A percentile compares a stretch with the other conserved stretches of the same genome.
phyloP scores from a whole-genome alignment of 495 filamentous ascomycete genomes.

The Collariella sp. region DNA sequence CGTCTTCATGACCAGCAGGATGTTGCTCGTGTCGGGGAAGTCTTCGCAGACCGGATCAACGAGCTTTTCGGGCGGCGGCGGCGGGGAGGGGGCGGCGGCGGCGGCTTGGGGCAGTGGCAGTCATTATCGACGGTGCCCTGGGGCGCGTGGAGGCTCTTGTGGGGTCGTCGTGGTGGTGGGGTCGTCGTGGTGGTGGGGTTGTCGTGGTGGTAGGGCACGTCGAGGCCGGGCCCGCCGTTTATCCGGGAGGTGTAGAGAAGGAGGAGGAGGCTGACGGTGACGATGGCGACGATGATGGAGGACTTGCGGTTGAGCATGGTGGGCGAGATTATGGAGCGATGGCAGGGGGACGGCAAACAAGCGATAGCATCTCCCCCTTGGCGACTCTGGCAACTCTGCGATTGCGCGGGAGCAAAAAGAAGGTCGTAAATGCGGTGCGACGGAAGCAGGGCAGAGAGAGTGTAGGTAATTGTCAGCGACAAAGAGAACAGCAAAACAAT shows the following conservation, averaged over 20 bases:
- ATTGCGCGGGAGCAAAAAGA: no score
- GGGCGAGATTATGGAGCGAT: slow-evolving; percentile 6
- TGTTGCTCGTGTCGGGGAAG: slow-evolving; percentile 32
- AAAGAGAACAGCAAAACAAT: not conserved
- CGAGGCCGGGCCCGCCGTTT: slow-evolving; percentile 20
- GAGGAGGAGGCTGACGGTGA: slow-evolving; percentile 18
- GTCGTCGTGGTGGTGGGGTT: slow-evolving; percentile 13
- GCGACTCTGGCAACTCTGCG: not conserved
- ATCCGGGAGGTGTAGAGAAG: slow-evolving; percentile 25
- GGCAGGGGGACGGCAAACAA: not conserved
- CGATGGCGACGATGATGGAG: slow-evolving; percentile 12
- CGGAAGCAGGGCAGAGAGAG: no score
- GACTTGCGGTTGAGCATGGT: slow-evolving; percentile 19
- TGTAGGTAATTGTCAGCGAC: not conserved
- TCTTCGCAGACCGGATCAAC: slow-evolving; percentile 22
- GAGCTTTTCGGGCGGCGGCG: not conserved
- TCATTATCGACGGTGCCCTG: not conserved
- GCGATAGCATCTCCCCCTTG: slow-evolving; percentile 2
- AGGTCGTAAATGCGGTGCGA: no score
- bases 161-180: slow-evolving; percentile 12
- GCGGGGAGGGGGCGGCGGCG: not conserved
- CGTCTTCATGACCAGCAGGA: slow-evolving; percentile 48
- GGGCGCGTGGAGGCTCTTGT: slow-evolving; percentile 17
- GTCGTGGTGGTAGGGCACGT: slow-evolving; percentile 10
- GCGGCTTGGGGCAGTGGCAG: not conserved